These are phyloP conservation scores for Sporothrix humicola DNA, from an alignment of 2,329 filamentous ascomycete species.

Conservation along the genomic window DNA sequence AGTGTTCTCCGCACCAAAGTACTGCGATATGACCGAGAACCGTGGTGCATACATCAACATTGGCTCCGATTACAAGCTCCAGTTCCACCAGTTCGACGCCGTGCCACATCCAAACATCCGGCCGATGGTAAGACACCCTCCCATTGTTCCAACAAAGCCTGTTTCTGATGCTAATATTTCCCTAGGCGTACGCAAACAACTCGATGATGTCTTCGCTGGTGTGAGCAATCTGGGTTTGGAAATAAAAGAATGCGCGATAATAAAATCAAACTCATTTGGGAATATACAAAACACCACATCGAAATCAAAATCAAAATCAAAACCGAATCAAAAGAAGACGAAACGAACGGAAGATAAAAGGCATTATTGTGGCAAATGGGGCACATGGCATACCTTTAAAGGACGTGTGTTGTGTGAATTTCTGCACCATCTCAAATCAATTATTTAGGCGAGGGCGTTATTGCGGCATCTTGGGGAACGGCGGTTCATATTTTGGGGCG, in stretches of 20 bases:
- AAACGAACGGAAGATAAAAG: not conserved
- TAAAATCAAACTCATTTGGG: not conserved
- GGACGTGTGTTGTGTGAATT: too few species aligned
- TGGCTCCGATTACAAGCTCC: conserved; percentile 85
- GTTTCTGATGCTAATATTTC: conserved; percentile 34
- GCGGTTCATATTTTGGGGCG: conserved; percentile 19
- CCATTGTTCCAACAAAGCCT: too few species aligned
- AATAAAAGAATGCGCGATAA: not conserved
- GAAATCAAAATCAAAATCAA: too few species aligned
- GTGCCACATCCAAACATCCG: conserved; percentile 95
- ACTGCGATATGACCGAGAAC: conserved; percentile 98
- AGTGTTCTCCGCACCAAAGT: conserved; percentile 97
- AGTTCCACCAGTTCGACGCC: conserved; percentile 92
- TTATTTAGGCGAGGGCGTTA: conserved; percentile 17
- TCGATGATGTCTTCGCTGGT: conserved; percentile 80
- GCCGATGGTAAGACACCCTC: conserved; percentile 71
- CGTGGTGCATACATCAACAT: conserved; percentile 99
- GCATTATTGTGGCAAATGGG: not conserved
- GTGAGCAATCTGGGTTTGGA: conserved; percentile 48
- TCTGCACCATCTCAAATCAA: too few species aligned
- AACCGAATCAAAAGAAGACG: too few species aligned
- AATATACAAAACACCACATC: not conserved
- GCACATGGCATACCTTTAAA: not conserved
- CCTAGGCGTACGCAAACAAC: conserved; percentile 81
- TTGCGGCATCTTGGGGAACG: conserved; percentile 6